Base-by-base conservation (phyloP, 495 filamentous ascomycete species). In the Bacidia rubella region DNA sequence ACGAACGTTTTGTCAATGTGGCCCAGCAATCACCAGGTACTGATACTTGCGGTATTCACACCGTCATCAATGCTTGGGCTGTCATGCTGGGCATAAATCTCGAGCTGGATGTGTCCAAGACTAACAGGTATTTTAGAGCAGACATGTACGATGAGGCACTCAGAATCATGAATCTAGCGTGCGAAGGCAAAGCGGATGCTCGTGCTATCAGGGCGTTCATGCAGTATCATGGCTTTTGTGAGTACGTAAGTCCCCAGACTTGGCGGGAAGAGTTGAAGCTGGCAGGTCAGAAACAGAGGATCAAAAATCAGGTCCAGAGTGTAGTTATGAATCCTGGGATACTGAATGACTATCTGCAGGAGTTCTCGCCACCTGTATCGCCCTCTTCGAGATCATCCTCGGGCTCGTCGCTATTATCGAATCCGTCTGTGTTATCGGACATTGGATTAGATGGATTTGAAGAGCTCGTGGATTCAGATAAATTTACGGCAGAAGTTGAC, bases 21-120 rank as follows among this genome's bases (percentile, higher is more conserved):
- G 3, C 9, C 1, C 45, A 47, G 24, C 45, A 47, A 27, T 10
- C 17, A 9, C 4, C 17, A 15, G 19, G 5, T 15, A 41, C 46
- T 27, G 35, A 52, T 17, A 54, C 32, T 22, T 60, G 54, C 24
- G 55, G 55, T 3, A 19, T 54, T 3, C 50, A 60, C 24, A 48
- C 48, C 15, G 40, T 60, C 15, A 27, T 60, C 19, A 57, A 57
- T 22, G 58, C 58, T 1, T 60, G 58, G 58, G 51, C 46, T 4
- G 32, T 51, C 12, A 54, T 60, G 52, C 58, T 60, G 5, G 47
- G 35, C 11, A 48, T n/a, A n/a, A n/a, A n/a, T n/a, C n/a, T 60
- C 15, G 47, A 50, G 10, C 20, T 38, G 25, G n/a, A 12, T 32
- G 29, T 35, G 15, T 26, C 19, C 19, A 22, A 26, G 11, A 48